Evolutionary conservation across 805 yeast species (phyloP).

Genomic region (Lipomyces chichibuensis): DNA sequence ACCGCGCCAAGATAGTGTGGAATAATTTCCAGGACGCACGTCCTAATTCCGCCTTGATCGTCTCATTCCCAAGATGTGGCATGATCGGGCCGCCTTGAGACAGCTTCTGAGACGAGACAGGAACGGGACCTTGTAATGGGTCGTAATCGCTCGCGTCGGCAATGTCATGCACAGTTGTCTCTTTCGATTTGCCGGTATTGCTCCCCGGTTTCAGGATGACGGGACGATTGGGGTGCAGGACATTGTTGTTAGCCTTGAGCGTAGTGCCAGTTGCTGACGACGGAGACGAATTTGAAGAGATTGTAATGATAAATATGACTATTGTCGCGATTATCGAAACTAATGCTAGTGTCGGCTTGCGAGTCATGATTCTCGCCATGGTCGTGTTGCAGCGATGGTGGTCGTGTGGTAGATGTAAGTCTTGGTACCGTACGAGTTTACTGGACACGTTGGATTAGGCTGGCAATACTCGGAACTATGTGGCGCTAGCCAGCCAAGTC

Average conservation of each 20-base stretch:
- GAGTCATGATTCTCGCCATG: constrained; percentile 15
- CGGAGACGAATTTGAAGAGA: constrained; percentile 9
- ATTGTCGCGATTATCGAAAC: constrained; percentile 11
- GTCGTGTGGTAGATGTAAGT: not conserved
- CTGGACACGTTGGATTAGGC: no score
- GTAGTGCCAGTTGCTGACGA: not conserved
- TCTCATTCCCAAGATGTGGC: constrained; percentile 93
- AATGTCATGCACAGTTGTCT: constrained; percentile 17
- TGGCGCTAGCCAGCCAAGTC: not conserved
- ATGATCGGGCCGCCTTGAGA: constrained; percentile 60
- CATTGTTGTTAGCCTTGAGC: not conserved
- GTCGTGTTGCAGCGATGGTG: not conserved
- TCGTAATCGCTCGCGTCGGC: constrained; percentile 36
- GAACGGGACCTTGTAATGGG: constrained; percentile 33
- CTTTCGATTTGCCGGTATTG: not conserved
- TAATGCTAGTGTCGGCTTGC: constrained; percentile 16
- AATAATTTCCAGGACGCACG: constrained; percentile 88
- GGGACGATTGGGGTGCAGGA: not conserved
- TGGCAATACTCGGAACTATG: no score
- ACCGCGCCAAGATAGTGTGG: constrained; percentile 90
- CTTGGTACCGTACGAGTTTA: not conserved
- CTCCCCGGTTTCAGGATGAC: constrained; percentile 4
- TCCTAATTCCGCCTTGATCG: constrained; percentile 81
- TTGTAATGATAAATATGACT: constrained; percentile 16
- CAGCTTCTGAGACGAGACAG: constrained; percentile 33